A percentile compares a stretch with the other conserved stretches of the same genome.
phyloP scores from a whole-genome alignment of 2,329 filamentous ascomycete genomes.

The Penicillium nordicum region DNA sequence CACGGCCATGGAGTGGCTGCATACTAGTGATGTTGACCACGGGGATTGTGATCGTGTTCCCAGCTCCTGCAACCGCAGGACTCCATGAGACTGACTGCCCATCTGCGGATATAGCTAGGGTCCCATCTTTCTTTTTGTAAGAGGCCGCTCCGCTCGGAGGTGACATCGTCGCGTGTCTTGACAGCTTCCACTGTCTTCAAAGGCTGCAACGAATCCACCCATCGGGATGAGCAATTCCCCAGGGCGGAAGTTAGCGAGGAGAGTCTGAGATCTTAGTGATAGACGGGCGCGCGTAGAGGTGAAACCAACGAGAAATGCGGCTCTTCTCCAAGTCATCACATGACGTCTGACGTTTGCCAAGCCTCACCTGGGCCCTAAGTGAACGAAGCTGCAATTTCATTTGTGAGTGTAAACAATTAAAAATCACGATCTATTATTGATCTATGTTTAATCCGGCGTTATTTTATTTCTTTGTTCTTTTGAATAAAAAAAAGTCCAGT shows the following conservation, averaged over 20 bases:
- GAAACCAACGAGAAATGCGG: constrained; percentile 18
- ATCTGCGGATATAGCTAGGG: constrained; percentile 70
- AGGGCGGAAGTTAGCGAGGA: constrained; percentile 17
- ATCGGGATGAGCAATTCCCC: constrained; percentile 31
- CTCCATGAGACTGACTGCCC: constrained; percentile 76
- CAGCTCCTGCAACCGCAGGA: constrained; percentile 59
- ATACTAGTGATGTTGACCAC: constrained; percentile 79
- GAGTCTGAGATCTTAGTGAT: constrained; percentile 20
- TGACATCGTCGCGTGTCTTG: constrained; percentile 37
- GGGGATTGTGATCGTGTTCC: constrained; percentile 64
- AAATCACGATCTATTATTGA: too few relatives aligned
- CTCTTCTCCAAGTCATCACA: constrained; percentile 16
- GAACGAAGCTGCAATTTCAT: not conserved
- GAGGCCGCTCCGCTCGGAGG: constrained; percentile 63
- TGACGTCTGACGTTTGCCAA: constrained; percentile 17
- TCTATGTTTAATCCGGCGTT: too few relatives aligned
- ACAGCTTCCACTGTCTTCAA: constrained; percentile 40
- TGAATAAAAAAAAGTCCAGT: too few relatives aligned
- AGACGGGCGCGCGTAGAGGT: constrained; percentile 4
- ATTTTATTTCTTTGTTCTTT: not conserved
- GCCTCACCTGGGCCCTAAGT: constrained; percentile 12
- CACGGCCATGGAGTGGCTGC: constrained; percentile 29
- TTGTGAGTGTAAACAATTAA: not conserved
- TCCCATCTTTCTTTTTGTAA: constrained; percentile 97
- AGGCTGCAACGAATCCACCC: constrained; percentile 33